Base-by-base conservation (phyloP, 352 stramenopile species). In the Globisporangium cylindrosporum region DNA sequence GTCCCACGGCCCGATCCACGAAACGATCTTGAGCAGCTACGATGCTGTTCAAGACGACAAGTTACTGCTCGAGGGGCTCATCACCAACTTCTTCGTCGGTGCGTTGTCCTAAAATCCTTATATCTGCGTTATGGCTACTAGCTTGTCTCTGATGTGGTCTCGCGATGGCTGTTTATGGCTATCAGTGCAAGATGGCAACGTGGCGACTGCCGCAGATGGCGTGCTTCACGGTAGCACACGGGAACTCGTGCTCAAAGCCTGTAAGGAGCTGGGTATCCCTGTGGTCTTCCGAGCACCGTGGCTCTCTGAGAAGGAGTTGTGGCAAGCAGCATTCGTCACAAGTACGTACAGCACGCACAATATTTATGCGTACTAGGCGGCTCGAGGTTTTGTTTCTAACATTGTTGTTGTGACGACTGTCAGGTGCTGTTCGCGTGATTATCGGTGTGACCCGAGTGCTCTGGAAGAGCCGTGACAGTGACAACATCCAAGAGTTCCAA, bases 81-180 rank as follows among this genome's bases (percentile, higher is more conserved):
- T 90, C 58, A 89, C 82, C 60, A 95, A 95, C 64, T 88, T 95
- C 36, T 95, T 90, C 56, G 80, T 91, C 56, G 71, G 86, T 93
- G 68, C 25, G 77, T 63, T 22, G 15, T 51, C 62, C 29, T 32
- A 32, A 32, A 32, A 8, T 0, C 29, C 29, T 32, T 32, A 32
- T 32, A 32, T 7, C 29, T 32, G 18, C 58, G n/a, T 36, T 63
- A 38, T 66, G 10, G 15, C 27, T 12, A 9, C 41, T 22, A 22
- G 22, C 6, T 51, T 22, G 43, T 2, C 43, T 4, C 43, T 22
- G 10, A 51, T 9, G 43, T 22, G 43, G 10, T 20, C 15, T 20
- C 41, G 14, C 4, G 18, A 1, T 49, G 4, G 18, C 20, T 49
- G 18, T n/a, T 22, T n/a, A 18, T 49, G 41, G 41, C 15, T 64